Base-by-base conservation (phyloP, 23 red algal genomes). In the Gracilaria domingensis region DNA sequence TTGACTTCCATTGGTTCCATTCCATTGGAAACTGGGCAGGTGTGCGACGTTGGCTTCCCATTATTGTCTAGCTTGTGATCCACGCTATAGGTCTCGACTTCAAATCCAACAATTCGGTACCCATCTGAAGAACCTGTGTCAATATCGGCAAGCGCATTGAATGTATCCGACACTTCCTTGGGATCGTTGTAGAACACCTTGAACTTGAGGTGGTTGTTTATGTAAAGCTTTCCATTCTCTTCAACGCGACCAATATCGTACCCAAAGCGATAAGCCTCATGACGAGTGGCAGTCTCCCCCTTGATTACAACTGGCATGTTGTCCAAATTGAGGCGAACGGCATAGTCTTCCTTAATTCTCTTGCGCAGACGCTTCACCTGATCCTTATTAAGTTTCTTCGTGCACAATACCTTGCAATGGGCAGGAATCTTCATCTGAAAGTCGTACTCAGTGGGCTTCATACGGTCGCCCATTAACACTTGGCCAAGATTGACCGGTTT, bases 121-220 rank as follows among this genome's bases (percentile, higher is more conserved):
- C 90, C 94, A 21, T 78, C 62, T 7, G 58, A 65, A 1, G 67
- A 75, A 24, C 35, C 87, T 8, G 80, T 76, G 40, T 91, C 75
- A 80, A 91, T 50, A 47, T 91, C 83, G 0, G 76, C 75, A 11
- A 92, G 40, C 4, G 89, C 42, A 62, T 83, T 66, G 50, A 92
- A 92, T 16, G 56, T 37, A 23, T 54, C 62, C 12, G 67, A 47
- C 40, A 18, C 58, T 18, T 49, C 49, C 21, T 84, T 84, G 8
- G 97, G 97, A 21, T 88, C 51, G 75, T 99, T 95, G 78, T 96
- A 99, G 14, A 95, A 79, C 25, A 99, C 93, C 82, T 81, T 95
- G 44, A 99, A 95, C 50, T 83, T 82, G 36, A 99, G 87, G 83
- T 99, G 97, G 85, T 99, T 99, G 94, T 96, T 94, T 14, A 99